Conservation (phyloP, 148 eudicot genomes). For the Polygonum aviculare region DNA sequence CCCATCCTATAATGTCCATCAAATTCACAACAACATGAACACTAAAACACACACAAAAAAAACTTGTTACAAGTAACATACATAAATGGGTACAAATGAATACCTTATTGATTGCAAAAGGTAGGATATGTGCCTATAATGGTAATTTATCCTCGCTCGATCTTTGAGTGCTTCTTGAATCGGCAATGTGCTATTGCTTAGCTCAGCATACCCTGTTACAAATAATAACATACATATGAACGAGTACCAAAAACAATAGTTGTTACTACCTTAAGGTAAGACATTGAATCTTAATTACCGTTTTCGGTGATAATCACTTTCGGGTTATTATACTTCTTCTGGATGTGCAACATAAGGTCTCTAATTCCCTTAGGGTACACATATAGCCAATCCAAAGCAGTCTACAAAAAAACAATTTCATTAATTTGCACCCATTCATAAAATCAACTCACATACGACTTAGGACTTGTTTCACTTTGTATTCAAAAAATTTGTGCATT, state of each 20-base stretch:
- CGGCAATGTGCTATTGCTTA: background rate
- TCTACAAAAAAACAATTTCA: background rate
- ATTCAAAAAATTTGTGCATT: no score
- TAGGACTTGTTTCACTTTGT: no score
- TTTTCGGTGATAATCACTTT: conserved; percentile 3
- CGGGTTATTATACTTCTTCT: background rate
- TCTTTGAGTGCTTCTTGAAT: conserved; percentile 9
- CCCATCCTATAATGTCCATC: background rate
- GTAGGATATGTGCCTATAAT: background rate
- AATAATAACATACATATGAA: background rate
- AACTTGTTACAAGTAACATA: no score
- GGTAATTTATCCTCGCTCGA: conserved; percentile 7
- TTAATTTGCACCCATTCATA: background rate
- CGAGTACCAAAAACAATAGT: background rate
- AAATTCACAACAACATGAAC: background rate
- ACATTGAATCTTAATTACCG: background rate
- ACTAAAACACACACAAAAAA: background rate
- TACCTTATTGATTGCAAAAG: background rate
- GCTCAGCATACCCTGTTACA: background rate
- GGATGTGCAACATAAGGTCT: conserved; percentile 5
- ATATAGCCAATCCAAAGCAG: conserved; percentile 6
- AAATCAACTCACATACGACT: no score
- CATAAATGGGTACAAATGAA: background rate
- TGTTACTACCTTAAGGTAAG: no score
- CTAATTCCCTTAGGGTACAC: conserved; percentile 8